These are phyloP conservation scores for Silene vulgaris DNA, from an alignment of 179 eudicot genomes.

Conservation along the genomic window DNA sequence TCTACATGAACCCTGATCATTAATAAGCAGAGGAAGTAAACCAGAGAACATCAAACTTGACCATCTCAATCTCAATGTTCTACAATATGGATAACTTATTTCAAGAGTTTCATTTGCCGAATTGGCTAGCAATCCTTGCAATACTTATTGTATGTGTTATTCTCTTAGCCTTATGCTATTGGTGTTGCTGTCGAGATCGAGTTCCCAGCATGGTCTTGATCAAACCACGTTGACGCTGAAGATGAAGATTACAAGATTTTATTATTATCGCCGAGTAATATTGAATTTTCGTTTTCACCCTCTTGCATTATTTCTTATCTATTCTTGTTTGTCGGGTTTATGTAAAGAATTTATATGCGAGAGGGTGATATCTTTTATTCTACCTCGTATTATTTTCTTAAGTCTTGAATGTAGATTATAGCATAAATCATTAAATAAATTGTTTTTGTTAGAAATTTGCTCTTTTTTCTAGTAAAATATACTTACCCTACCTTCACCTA, in stretches of 20 bases:
- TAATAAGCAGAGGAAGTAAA: background rate
- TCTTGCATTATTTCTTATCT: no score
- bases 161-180: slow-evolving; percentile 1
- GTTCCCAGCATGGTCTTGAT: slow-evolving; percentile 16
- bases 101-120: slow-evolving; percentile 1
- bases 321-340: background rate
- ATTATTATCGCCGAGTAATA: background rate
- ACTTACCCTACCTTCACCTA: no score
- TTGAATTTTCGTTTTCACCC: background rate
- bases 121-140: background rate
- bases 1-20: background rate
- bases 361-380: no score
- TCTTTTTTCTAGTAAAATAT: no score
- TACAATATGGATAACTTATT: slow-evolving; percentile 11
- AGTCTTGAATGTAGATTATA: no score
- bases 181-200: slow-evolving; percentile 3
- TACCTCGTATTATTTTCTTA: no score
- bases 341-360: background rate
- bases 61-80: background rate
- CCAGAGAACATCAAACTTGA: background rate
- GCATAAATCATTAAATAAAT: no score
- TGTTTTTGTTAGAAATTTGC: no score
- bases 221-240: slow-evolving; percentile 5
- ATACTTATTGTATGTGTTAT: slow-evolving; percentile 11
- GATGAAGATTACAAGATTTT: background rate